A percentile compares a stretch with the other conserved stretches of the same genome.
phyloP scores from a whole-genome alignment of 2,329 filamentous ascomycete species.

The Hypoxylon sp. region DNA sequence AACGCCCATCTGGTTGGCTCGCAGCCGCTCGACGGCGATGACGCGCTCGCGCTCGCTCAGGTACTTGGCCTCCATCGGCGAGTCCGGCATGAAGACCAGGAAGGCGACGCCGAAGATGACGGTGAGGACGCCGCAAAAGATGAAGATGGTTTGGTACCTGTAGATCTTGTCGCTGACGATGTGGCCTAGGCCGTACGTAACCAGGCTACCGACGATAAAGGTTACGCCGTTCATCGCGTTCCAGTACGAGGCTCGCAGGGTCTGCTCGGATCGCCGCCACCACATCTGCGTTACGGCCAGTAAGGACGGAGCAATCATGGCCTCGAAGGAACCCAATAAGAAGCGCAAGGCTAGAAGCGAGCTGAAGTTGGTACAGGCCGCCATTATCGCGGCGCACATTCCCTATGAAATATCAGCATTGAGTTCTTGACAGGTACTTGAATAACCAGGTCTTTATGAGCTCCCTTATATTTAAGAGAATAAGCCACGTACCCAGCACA shows the following conservation, averaged over 20 bases:
- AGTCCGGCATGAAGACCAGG: conserved; percentile 71
- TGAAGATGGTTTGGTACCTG: conserved; percentile 65
- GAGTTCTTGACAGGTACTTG: background rate
- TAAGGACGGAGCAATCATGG: conserved; percentile 63
- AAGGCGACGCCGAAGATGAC: conserved; percentile 64
- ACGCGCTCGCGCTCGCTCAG: conserved; percentile 74
- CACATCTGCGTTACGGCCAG: conserved; percentile 67
- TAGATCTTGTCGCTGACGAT: conserved; percentile 58
- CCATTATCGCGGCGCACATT: conserved; percentile 61
- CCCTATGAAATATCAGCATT: conserved; percentile 51
- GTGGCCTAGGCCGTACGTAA: conserved; percentile 64
- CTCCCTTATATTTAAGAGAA: too few species aligned
- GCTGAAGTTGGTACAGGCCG: conserved; percentile 61
- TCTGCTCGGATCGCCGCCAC: conserved; percentile 65
- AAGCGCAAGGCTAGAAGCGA: conserved; percentile 60
- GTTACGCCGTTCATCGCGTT: conserved; percentile 68
- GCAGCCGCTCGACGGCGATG: conserved; percentile 76
- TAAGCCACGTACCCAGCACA: conserved; percentile 65
- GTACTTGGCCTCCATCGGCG: conserved; percentile 68
- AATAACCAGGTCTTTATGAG: too few species aligned
- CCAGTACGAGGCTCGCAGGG: conserved; percentile 63
- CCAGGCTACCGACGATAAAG: conserved; percentile 65
- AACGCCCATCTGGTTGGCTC: conserved; percentile 80
- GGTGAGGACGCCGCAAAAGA: conserved; percentile 63
- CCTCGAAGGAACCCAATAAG: conserved; percentile 60